Evolutionary conservation across 352 stramenopile genomes (phyloP), one percentile per base, ranked within the genome.

Genomic region (Phytophthora hybrid): DNA sequence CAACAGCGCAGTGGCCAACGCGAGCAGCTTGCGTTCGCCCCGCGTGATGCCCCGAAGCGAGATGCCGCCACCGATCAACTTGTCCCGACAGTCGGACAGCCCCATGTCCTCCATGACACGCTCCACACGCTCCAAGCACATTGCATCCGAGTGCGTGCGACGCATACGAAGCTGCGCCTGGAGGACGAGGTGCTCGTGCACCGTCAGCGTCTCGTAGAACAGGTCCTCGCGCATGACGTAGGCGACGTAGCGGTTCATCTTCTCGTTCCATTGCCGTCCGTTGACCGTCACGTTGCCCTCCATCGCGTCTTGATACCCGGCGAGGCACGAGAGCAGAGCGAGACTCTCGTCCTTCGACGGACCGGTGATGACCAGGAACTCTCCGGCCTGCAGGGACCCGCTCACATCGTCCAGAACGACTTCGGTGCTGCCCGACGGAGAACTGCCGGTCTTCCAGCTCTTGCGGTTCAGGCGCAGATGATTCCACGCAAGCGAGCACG

Each of bases 241-340:
- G 0, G 80, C 72, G 16, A 79, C 51, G 26, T 74, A 79, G 7
- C 70, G 70, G 14, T 75, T 73, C 66, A 80, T 69, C 31, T 56
- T 71, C 39, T 82, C 76, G 51, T 76, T 84, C 82, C 78, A 88
- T 10, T 68, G 26, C 4, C 66, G 66, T 16, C 94, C 95, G 56
- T 86, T 91, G 31, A 98, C 82, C 18, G 61, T 83, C 52, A 90
- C 82, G 23, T 77, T 79, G 32, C 89, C 83, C n/a, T 82, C 80
- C 58, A 95, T 93, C 6, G 80, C 83, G 21, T 86, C 91, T 63
- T 98, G 97, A 41, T 90, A 80, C 4, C 96, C 81, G 3, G 94
- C 84, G 18, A 99, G 89, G 10, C 98, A 95, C 63, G 98, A 95
- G 11, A 98, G 86, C 14, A 99, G 77, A 5, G 96, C 98, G 1